Evolutionary conservation across 163 green algal genomes (phyloP).

Genomic region (Scenedesmus sp.): DNA sequence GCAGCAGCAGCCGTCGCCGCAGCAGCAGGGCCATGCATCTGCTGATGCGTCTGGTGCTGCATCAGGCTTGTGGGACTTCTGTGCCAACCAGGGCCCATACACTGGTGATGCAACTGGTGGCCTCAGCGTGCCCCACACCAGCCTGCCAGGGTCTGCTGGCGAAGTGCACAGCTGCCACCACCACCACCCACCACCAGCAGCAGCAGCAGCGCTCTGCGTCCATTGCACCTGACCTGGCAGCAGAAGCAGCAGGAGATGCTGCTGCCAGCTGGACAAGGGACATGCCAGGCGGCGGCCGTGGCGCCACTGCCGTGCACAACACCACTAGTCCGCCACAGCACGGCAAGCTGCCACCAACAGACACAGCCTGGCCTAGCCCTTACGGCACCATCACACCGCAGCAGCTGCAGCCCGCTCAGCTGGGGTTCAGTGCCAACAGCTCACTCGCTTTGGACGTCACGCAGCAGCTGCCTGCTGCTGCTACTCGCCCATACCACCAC

Average conservation of each 20-base stretch:
- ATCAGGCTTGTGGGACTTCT: neutral
- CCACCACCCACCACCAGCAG: neutral
- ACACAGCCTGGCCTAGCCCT: neutral
- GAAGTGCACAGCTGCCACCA: neutral
- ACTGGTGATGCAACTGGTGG: neutral
- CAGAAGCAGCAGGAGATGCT: neutral
- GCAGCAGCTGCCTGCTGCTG: conserved; percentile 1
- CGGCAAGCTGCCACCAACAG: neutral
- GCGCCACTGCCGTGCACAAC: neutral
- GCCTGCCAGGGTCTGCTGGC: neutral
- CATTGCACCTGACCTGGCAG: neutral
- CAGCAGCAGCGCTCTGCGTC: neutral
- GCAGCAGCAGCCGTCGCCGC: neutral
- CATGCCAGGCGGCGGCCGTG: neutral
- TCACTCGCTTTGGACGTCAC: neutral
- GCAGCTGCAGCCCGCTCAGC: neutral
- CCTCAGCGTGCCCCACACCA: neutral
- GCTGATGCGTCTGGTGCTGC: neutral
- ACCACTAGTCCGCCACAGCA: neutral
- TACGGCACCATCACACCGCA: neutral
- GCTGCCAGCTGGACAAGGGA: neutral
- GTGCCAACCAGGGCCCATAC: neutral
- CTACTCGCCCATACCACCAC: neutral
- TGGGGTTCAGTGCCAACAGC: neutral
- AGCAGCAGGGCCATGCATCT: neutral